Conservation (phyloP, 129 eudicot species). For the Flaveria trinervia region DNA sequence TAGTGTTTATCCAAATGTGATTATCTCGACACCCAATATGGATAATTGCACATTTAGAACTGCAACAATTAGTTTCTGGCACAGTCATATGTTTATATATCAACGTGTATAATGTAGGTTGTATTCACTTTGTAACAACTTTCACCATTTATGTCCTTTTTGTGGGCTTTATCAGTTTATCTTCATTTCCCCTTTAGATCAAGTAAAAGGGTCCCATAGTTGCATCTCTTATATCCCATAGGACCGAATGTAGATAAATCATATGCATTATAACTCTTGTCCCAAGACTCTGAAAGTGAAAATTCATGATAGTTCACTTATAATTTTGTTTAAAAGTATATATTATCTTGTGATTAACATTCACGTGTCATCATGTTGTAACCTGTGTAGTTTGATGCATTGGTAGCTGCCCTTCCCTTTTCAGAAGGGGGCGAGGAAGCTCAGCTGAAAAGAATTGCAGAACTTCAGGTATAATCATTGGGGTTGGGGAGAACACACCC, state of each 20-base stretch:
- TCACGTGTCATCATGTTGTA: neutral
- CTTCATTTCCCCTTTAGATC: neutral
- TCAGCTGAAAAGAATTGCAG: constrained; percentile 77
- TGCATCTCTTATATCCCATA: neutral
- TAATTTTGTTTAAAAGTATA: neutral
- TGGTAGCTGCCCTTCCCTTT: constrained; percentile 73
- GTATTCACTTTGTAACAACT: too few species aligned
- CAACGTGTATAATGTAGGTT: too few species aligned
- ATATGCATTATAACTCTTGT: constrained; percentile 7
- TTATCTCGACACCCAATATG: neutral
- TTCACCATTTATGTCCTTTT: neutral
- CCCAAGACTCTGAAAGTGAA: neutral
- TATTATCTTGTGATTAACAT: neutral
- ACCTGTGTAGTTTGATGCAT: constrained; percentile 64
- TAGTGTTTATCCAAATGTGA: neutral
- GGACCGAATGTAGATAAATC: too few species aligned
- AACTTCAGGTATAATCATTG: constrained; percentile 61
- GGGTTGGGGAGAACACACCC: neutral
- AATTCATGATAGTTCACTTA: neutral
- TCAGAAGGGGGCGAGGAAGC: constrained; percentile 83
- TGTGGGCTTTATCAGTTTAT: neutral
- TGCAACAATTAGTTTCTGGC: neutral
- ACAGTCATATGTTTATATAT: too few species aligned
- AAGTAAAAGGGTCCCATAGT: neutral
- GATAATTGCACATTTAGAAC: neutral